These are phyloP conservation scores for Exutisphaerella laricina DNA, from an alignment of 2,329 filamentous ascomycete species.

Conservation along the genomic window DNA sequence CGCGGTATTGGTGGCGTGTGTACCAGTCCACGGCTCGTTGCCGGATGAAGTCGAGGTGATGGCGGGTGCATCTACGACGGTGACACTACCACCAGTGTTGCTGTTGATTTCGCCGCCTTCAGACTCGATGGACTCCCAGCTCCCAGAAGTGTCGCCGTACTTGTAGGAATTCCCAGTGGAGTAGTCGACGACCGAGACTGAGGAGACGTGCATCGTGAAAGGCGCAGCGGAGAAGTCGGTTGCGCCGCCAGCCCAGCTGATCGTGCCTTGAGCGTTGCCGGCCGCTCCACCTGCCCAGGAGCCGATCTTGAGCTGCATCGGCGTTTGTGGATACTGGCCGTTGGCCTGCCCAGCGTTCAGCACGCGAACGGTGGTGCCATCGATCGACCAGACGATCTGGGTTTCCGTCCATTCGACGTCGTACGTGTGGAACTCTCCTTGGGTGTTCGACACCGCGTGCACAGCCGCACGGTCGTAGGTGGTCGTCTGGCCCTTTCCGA, in stretches of 20 bases:
- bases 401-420: slow-evolving; percentile 84
- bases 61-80: slow-evolving; percentile 52
- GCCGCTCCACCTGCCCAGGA: slow-evolving; percentile 88
- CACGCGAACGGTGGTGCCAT: slow-evolving; percentile 69
- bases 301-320: slow-evolving; percentile 91
- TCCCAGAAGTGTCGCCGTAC: slow-evolving; percentile 72
- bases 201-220: slow-evolving; percentile 78
- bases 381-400: slow-evolving; percentile 82
- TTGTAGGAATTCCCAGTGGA: slow-evolving; percentile 81
- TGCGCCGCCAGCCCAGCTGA: slow-evolving; percentile 79
- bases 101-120: slow-evolving; percentile 66
- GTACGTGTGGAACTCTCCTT: slow-evolving; percentile 76
- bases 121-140: slow-evolving; percentile 75
- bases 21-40: slow-evolving; percentile 59
- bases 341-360: slow-evolving; percentile 65
- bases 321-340: slow-evolving; percentile 84
- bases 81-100: slow-evolving; percentile 50
- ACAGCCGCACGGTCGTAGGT: slow-evolving; percentile 85
- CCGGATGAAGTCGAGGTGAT: slow-evolving; percentile 58
- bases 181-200: slow-evolving; percentile 76
- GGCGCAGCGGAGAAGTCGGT: slow-evolving; percentile 81
- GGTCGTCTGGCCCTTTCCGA: slow-evolving; percentile 81
- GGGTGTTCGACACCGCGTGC: slow-evolving; percentile 63
- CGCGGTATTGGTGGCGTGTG: slow-evolving; percentile 44
- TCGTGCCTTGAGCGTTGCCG: slow-evolving; percentile 71